Evolutionary conservation across 2,329 filamentous ascomycete genomes (phyloP).

Genomic region (Paracoccidioides lutzii): DNA sequence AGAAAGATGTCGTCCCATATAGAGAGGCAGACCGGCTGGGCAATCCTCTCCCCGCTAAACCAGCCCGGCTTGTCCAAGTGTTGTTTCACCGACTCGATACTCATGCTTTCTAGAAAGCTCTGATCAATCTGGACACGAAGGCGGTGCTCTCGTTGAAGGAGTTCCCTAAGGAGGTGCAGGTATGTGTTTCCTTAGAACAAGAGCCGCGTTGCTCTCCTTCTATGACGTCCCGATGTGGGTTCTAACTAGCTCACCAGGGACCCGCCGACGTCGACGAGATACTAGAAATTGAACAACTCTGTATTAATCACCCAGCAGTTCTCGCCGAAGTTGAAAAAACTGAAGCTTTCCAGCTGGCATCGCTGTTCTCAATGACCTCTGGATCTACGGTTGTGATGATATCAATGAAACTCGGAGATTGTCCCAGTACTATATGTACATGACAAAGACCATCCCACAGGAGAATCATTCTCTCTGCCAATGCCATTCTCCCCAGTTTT

Average conservation of each 20-base stretch:
- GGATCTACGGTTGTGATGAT: constrained; percentile 51
- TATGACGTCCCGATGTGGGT: background rate
- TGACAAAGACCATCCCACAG: constrained; percentile 48
- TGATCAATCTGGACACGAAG: constrained; percentile 30
- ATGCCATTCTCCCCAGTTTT: constrained; percentile 56
- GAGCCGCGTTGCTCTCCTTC: background rate
- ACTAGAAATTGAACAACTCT: constrained; percentile 43
- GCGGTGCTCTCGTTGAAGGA: constrained; percentile 28
- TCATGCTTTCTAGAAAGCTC: constrained; percentile 30
- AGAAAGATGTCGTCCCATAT: constrained; percentile 47
- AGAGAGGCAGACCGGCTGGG: constrained; percentile 49
- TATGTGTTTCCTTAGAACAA: constrained; percentile 14
- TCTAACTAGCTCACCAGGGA: constrained; percentile 30
- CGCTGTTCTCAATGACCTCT: constrained; percentile 47
- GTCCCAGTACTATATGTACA: constrained; percentile 37
- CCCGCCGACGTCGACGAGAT: constrained; percentile 49
- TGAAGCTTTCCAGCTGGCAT: constrained; percentile 45
- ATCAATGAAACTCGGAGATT: constrained; percentile 26
- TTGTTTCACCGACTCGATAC: constrained; percentile 34
- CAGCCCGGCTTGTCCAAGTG: constrained; percentile 41
- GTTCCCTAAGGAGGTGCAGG: constrained; percentile 35
- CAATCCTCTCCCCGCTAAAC: constrained; percentile 36
- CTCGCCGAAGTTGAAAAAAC: constrained; percentile 45
- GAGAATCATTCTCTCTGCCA: constrained; percentile 55
- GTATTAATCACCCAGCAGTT: constrained; percentile 43